Evolutionary conservation across 1,284 basidiomycete species (phyloP).

Genomic region (Flammula alnicola): DNA sequence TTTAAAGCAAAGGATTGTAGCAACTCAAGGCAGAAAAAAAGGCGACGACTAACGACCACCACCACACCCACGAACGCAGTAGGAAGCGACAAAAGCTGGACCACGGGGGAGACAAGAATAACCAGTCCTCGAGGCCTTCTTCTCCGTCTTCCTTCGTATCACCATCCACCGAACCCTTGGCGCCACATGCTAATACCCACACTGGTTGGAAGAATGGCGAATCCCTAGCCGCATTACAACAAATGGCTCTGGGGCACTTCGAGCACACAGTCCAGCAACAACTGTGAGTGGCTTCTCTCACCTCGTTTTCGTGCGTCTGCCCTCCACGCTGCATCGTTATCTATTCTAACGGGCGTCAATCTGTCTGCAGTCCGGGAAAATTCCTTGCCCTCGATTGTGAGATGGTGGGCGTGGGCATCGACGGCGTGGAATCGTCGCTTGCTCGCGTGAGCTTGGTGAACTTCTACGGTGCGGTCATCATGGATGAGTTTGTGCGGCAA

Average conservation of each 20-base stretch:
- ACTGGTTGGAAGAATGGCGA: slow-evolving; percentile 42
- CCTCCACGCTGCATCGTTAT: slow-evolving; percentile 1
- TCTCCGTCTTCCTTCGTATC: background rate
- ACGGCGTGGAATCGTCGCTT: slow-evolving; percentile 81
- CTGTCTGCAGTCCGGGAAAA: slow-evolving; percentile 65
- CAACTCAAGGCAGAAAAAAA: slow-evolving; percentile 13
- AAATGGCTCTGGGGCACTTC: slow-evolving; percentile 56
- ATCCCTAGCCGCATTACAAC: slow-evolving; percentile 48
- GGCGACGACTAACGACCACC: slow-evolving; percentile 3
- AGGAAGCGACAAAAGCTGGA: slow-evolving; percentile 17
- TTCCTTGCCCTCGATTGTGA: slow-evolving; percentile 93
- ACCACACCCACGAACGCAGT: slow-evolving; percentile 8
- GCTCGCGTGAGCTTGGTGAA: slow-evolving; percentile 95
- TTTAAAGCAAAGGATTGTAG: slow-evolving; percentile 7
- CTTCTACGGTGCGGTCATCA: slow-evolving; percentile 79
- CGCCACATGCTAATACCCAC: background rate
- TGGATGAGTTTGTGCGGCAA: slow-evolving; percentile 90
- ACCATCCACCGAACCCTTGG: slow-evolving; percentile 7
- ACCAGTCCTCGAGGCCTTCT: slow-evolving; percentile 15
- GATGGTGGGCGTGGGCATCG: slow-evolving; percentile 94
- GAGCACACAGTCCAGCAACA: slow-evolving; percentile 46
- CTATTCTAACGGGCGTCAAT: background rate
- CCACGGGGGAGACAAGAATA: slow-evolving; percentile 22
- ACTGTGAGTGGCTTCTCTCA: slow-evolving; percentile 42
- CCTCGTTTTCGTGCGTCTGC: slow-evolving; percentile 1